Evolutionary conservation across 495 filamentous ascomycete genomes (phyloP).

Genomic region (Tuber microsphaerosporum): DNA sequence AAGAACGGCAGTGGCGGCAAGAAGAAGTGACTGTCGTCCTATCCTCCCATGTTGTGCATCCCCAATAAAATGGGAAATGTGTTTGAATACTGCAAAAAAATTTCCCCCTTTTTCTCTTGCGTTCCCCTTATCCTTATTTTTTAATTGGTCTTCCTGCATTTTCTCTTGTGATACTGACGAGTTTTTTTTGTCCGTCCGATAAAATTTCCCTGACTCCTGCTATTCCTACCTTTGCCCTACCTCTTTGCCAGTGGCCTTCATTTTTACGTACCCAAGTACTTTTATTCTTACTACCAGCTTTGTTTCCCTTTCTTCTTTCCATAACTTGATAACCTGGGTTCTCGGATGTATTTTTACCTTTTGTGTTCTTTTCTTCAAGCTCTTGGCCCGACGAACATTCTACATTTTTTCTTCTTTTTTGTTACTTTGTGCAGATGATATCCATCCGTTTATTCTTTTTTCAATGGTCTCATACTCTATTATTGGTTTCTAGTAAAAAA

Average conservation of each 20-base stretch:
- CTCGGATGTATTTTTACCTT: conserved; percentile 4
- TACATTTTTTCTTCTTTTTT: neutral
- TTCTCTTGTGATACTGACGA: conserved; percentile 42
- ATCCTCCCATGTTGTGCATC: neutral
- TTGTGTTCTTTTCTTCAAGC: conserved; percentile 4
- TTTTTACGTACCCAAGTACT: conserved; percentile 11
- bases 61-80: conserved; percentile 19
- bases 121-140: conserved; percentile 6
- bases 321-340: conserved; percentile 1
- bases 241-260: conserved; percentile 2
- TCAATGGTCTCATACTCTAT: conserved; percentile 7
- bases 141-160: conserved; percentile 40
- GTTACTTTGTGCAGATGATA: conserved; percentile 6
- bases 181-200: conserved; percentile 44
- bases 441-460: conserved; percentile 5
- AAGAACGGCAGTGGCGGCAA: conserved; percentile 25
- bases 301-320: neutral
- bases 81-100: neutral
- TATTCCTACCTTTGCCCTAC: conserved; percentile 36
- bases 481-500: conserved; percentile 3
- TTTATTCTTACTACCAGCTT: conserved; percentile 7
- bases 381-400: neutral
- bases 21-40: neutral
- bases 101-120: neutral
- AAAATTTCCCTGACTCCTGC: conserved; percentile 28